These are phyloP conservation scores for Xylaria longipes DNA, from an alignment of 495 filamentous ascomycete genomes.

Conservation along the genomic window DNA sequence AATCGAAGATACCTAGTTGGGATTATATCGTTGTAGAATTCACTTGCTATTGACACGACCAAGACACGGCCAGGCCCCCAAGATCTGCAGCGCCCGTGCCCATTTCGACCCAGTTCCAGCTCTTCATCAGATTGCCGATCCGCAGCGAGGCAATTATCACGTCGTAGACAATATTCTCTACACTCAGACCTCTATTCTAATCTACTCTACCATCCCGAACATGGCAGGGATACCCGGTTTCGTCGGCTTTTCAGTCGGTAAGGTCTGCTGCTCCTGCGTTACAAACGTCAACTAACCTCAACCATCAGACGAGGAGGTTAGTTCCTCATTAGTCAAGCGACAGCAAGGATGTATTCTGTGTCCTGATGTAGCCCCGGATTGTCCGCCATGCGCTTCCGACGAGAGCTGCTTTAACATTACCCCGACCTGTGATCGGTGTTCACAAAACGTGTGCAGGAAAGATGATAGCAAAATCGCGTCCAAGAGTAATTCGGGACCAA, in stretches of 20 bases:
- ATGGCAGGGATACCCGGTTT: conserved; percentile 43
- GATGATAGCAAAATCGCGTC: conserved; percentile 37
- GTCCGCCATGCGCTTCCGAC: conserved; percentile 58
- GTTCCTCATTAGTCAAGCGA: conserved; percentile 35
- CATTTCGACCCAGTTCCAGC: neutral
- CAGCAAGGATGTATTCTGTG: conserved; percentile 41
- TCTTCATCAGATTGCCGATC: conserved; percentile 35
- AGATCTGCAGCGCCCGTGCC: conserved; percentile 22
- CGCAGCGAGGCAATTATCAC: conserved; percentile 21
- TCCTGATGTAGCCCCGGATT: conserved; percentile 42
- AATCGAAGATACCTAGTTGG: neutral
- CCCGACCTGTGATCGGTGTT: conserved; percentile 43
- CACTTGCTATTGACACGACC: neutral
- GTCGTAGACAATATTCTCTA: neutral
- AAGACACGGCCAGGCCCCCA: neutral
- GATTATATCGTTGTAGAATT: neutral
- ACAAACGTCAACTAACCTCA: conserved; percentile 24
- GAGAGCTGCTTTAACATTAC: conserved; percentile 47
- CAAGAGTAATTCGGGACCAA: conserved; percentile 54
- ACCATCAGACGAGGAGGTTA: conserved; percentile 33
- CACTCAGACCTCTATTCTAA: neutral
- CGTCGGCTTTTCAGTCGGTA: conserved; percentile 40
- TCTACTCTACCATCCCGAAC: neutral
- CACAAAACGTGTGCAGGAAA: conserved; percentile 48
- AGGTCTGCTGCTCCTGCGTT: conserved; percentile 23